Evolutionary conservation across 345 rosid genomes (phyloP), one percentile per base, ranked within the genome.

Genomic region (Anastatica hierochuntica): DNA sequence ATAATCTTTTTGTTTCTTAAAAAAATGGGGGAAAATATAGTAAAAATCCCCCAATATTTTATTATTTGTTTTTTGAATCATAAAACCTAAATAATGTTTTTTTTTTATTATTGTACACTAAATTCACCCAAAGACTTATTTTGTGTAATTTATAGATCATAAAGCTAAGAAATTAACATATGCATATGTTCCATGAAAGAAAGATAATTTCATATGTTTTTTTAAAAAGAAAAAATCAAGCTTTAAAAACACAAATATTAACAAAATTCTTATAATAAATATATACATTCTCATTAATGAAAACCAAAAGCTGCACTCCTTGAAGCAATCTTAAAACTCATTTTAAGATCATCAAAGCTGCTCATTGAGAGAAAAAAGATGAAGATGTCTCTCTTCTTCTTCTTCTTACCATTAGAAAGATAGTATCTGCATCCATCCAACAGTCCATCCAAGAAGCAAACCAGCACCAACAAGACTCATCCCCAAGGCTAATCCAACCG

Each of bases 391-490:
- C 17, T 11, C 37, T 8, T 43, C 51, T 31, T 29, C 15, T 3
- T 24, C 29, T 17, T 56, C 14, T 65, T 54, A 24, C 4, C 8
- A n/a, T 42, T 75, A 83, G 62, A 80, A 78, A 9, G 88, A 80
- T 53, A 85, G 24, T 78, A 92, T 74, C 81, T 94, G 62, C 86
- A 92, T 72, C 90, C 97, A 88, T n/a, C 97, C 97, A 17, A 81
- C 80, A 1, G 98, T 92, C 98, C 97, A 92, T 49, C 97, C 97
- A 15, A 88, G 73, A 7, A 92, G 81, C 76, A 92, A 77, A 34
- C 98, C 98, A 24, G 98, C 94, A 37, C 95, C 90, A 49, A 83
- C 97, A 36, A 92, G 86, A 72, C 98, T 71, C 70, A 85, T 71
- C 15, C 97, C 95, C 49, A 80, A 47, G 3, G 94, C 95, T 58